Evolutionary conservation across 2,329 filamentous ascomycete species (phyloP), one percentile per base, ranked within the genome.

Genomic region (Macroventuria anomochaeta): DNA sequence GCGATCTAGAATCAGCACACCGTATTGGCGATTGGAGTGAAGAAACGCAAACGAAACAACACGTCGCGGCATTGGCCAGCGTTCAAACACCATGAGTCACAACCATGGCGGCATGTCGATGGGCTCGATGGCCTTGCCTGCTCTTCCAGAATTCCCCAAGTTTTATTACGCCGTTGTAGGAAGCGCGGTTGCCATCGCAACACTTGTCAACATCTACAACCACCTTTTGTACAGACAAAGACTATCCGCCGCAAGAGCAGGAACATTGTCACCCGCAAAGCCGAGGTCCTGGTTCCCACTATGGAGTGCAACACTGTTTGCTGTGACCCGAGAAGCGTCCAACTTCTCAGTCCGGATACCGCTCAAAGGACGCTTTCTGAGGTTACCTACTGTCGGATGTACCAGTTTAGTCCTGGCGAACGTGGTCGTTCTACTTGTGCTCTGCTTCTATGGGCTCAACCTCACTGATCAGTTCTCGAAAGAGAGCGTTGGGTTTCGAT

Each of bases 401-500:
- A 61, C 65, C 5, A 68, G 72, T 7, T 61, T 82, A 10, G 69
- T 82, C 13, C 46, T 76, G 5, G 75, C 71, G 2, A 83, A 86
- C 57, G 55, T 81, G 5, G 69, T 81, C 12, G 75, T 82, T 2
- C 61, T 85, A n/a, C 72, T 84, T n/a, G 75, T 77, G 1, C 76
- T 85, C 23, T 83, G 80, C 62, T 81, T 85, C 57, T 85, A 84
- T 64, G 79, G 78, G 26, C 74, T 85, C 25, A 74, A 85, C 62
- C 76, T 81, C 0, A 71, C 66, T 0, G 74, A 83, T 49, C 69
- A 76, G 39, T 79, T 80, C 70, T 73, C 75, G 34, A 84, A 80
- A 76, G 83, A 87, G 61, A 73, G 79, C 38, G 79, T 86, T 49
- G 84, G 80, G 11, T 85, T 84, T 62, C 78, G 83, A 26, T 80